Evolutionary conservation across 495 filamentous ascomycete species (phyloP), one percentile per base, ranked within the genome.

Genomic region (Penicillium daleae): DNA sequence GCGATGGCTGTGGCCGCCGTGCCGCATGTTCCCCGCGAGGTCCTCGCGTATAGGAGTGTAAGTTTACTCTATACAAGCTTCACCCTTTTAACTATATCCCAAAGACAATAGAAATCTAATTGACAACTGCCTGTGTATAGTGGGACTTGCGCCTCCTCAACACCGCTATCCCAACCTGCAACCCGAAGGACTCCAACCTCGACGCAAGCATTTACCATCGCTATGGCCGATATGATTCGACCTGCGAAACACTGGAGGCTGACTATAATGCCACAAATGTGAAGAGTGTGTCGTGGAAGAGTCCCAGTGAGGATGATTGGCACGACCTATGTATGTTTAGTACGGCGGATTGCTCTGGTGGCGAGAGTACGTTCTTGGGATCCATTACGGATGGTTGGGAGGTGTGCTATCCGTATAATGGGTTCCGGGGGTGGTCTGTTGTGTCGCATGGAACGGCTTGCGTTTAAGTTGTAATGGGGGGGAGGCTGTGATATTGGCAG

Each of bases 211-310:
- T 76, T 15, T 65, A 44, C 31, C 67, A 72, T 19, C 56, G 59
- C n/a, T 65, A 56, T 17, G 74, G 71, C 0, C 42, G 64, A 0
- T 26, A 29, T 1, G 40, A 21, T 6, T 49, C 59, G 3, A 17
- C 24, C 5, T 71, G 73, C 39, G 21, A 56, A 24, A 15, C 48
- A 4, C 39, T 76, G 10, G 35, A 59, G 17, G 12, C 46, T 0
- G 42, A 56, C 21, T 53, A 55, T n/a, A 71, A 75, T 32, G 15
- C 49, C 0, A 56, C 56, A 3, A 40, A 56, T 2, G 61, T 75
- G 49, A 67, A 74, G 53, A 74, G 66, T 29, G 61, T 76, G 51
- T 71, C 69, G 21, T 76, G 71, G 67, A 76, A 76, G 60, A 74
- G 71, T 22, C 63, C 72, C 8, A 15, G 10, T 22, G 21, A 50